Evolutionary conservation across 208 protist genomes (phyloP).

Genomic region (Crithidia sp.): DNA sequence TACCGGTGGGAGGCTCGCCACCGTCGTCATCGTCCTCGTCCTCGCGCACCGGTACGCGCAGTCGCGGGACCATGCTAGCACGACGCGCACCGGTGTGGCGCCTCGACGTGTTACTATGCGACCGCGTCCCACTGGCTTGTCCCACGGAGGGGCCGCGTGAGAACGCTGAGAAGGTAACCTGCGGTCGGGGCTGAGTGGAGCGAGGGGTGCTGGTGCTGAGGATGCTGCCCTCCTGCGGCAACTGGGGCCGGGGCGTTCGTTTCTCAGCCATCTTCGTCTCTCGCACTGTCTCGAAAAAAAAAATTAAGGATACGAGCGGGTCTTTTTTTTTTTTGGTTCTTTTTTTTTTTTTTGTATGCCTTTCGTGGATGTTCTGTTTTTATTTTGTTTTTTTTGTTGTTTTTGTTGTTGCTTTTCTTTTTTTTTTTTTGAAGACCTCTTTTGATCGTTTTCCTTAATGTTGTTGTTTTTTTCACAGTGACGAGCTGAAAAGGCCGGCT

Average conservation of each 20-base stretch:
- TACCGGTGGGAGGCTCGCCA: too few species aligned
- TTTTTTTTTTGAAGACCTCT: background rate
- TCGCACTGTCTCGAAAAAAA: background rate
- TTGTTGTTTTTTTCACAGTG: background rate
- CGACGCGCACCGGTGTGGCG: background rate
- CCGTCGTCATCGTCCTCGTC: constrained; percentile 6
- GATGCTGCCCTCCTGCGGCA: background rate
- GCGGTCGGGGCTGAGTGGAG: background rate
- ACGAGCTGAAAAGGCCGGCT: too few species aligned
- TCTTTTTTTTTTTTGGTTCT: background rate
- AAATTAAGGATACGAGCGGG: background rate
- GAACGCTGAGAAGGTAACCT: background rate
- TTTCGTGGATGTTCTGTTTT: background rate
- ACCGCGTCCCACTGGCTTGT: background rate
- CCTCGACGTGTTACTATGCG: background rate
- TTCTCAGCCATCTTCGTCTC: background rate
- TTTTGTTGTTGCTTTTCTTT: background rate
- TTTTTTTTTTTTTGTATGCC: background rate
- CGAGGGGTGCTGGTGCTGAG: background rate
- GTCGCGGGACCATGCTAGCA: constrained; percentile 17
- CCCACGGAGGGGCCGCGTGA: background rate
- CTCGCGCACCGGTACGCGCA: constrained; percentile 28
- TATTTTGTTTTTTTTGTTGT: constrained; percentile 7
- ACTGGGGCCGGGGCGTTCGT: background rate
- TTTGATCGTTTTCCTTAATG: background rate